Percentiles rank a stretch among this genome's conserved stretches.
These are phyloP conservation scores for Trypethelium eluteriae DNA, from an alignment of 495 filamentous ascomycete genomes.

Conservation along the genomic window DNA sequence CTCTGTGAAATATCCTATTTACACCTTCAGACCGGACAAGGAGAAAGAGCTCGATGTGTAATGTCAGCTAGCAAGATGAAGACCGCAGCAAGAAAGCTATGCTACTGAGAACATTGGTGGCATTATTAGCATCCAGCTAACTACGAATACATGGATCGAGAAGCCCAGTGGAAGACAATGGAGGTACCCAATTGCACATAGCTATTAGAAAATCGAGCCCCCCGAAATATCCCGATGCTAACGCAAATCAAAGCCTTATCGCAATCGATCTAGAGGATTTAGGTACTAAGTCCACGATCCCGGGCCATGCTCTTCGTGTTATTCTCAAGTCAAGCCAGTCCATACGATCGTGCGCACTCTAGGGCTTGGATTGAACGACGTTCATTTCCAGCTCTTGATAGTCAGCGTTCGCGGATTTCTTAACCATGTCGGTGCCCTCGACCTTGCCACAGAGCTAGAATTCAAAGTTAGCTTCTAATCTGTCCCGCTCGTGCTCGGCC, in stretches of 20 bases:
- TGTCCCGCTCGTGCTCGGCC: neutral
- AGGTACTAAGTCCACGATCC: no score
- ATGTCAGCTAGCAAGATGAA: neutral
- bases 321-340: no score
- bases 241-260: neutral
- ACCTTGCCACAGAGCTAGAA: conserved; percentile 34
- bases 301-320: no score
- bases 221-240: neutral
- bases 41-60: no score
- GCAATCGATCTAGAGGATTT: neutral
- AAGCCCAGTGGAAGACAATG: neutral
- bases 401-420: conserved; percentile 24
- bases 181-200: neutral
- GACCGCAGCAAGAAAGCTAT: neutral
- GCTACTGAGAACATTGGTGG: neutral
- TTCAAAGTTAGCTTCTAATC: conserved; percentile 7
- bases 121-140: neutral
- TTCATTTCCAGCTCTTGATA: conserved; percentile 28
- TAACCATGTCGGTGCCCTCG: conserved; percentile 35
- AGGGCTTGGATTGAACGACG: conserved; percentile 30
- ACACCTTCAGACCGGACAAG: no score
- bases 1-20: no score
- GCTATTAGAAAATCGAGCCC: neutral
- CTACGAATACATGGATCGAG: neutral
- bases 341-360: conserved; percentile 4